phyloP scores from a whole-genome alignment of 306 rosid genomes.

The Rubus idaeus region DNA sequence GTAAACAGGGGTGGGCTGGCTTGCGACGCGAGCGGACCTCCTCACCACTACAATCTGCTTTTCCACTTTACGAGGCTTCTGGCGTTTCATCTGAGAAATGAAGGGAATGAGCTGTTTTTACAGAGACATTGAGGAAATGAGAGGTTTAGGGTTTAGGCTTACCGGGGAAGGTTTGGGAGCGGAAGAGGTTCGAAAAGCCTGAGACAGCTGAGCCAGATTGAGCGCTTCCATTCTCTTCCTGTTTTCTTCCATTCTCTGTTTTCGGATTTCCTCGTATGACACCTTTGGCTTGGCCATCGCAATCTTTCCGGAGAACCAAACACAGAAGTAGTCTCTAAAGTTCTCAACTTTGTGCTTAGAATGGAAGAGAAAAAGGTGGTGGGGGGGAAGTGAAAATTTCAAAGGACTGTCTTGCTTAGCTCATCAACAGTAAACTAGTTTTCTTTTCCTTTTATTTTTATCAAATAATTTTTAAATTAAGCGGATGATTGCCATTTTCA shows the following conservation, averaged over 20 bases:
- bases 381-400: background rate
- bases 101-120: background rate
- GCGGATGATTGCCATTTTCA: background rate
- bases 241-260: slow-evolving; percentile 71
- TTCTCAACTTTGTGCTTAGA: background rate
- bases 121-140: background rate
- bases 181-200: slow-evolving; percentile 41
- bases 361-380: background rate
- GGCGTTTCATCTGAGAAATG: slow-evolving; percentile 39
- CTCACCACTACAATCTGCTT: slow-evolving; percentile 56
- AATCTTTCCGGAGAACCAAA: slow-evolving; percentile 30
- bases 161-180: slow-evolving; percentile 60
- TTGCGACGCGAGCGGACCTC: slow-evolving; percentile 73
- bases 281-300: slow-evolving; percentile 28
- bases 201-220: slow-evolving; percentile 59
- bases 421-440: no score
- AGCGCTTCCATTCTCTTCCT: slow-evolving; percentile 75
- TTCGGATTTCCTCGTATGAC: slow-evolving; percentile 65
- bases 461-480: no score
- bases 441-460: no score
- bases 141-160: background rate
- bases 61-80: slow-evolving; percentile 38
- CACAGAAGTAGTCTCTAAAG: background rate
- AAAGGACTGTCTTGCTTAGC: background rate
- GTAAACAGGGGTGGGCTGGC: slow-evolving; percentile 57